These are phyloP conservation scores for Wickerhamiella azyma DNA, from an alignment of 805 yeast genomes.

Conservation along the genomic window DNA sequence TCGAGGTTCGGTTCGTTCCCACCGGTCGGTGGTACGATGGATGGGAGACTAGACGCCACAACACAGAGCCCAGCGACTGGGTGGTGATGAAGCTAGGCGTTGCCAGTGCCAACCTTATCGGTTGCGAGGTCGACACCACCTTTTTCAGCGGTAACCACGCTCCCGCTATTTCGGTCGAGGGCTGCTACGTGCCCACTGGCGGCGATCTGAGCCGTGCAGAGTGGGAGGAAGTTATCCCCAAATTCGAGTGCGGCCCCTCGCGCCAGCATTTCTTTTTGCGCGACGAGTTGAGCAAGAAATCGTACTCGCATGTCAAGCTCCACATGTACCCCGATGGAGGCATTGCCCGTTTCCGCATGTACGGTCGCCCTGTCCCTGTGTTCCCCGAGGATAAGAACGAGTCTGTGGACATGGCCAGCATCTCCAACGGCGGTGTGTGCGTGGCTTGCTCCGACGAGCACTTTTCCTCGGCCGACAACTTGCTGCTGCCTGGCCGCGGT, in stretches of 20 bases:
- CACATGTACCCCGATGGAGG: conserved; percentile 98
- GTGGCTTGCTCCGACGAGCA: conserved; percentile 79
- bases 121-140: conserved; percentile 85
- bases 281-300: conserved; percentile 38
- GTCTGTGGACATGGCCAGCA: conserved; percentile 64
- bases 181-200: conserved; percentile 28
- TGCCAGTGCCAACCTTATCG: conserved; percentile 60
- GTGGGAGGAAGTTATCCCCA: conserved; percentile 64
- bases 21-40: conserved; percentile 98
- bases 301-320: conserved; percentile 67
- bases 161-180: conserved; percentile 78
- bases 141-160: conserved; percentile 94
- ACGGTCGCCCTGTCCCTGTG: conserved; percentile 71
- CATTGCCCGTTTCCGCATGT: conserved; percentile 83
- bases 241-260: conserved; percentile 76
- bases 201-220: conserved; percentile 26
- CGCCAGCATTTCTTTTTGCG: conserved; percentile 74
- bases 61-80: conserved; percentile 74
- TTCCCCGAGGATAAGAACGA: conserved; percentile 35
- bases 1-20: conserved; percentile 66
- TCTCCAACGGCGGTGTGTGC: conserved; percentile 79
- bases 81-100: conserved; percentile 77
- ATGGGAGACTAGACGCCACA: conserved; percentile 96
- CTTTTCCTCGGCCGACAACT: conserved; percentile 82
- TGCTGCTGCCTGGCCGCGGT: conserved; percentile 87